Evolutionary conservation across 2,329 filamentous ascomycete species (phyloP), one percentile per base, ranked within the genome.

Genomic region (Pseudonectria foliicola): DNA sequence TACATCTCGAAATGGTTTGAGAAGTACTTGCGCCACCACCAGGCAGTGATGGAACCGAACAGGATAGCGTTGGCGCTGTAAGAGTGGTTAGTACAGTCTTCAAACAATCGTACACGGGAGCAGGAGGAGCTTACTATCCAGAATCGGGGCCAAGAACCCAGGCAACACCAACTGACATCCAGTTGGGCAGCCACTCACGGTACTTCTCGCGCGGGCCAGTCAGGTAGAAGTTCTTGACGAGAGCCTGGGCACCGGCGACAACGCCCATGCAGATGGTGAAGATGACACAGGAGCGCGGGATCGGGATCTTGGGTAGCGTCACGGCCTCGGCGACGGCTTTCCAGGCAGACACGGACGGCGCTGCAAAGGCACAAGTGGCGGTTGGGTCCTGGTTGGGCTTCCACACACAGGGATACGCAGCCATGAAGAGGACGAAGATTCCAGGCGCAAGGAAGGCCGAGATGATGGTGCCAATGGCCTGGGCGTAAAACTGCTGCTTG

Each of bases 351-450:
- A 82, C 78, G 3, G 76, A 80, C 4, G 80, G 80, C 2, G 74
- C 75, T 7, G 56, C 50, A 61, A 84, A 85, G 23, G 72, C 60
- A 53, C 80, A 84, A 10, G 42, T 10, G 7, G 39, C 38, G 4
- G 37, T 31, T 1, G 47, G 48, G 1, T 63, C 61, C 5, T 66
- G 59, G 14, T 70, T 64, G 39, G 51, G 44, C 7, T 71, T 62
- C 52, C 76, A 69, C 45, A 84, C 79, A 53, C 80, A 84, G 1
- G 79, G 80, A 55, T 85, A 84, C 1, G 80, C 80, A 5, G 71
- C 68, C 42, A 75, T 70, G 63, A 83, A 83, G 29, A 83, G 70
- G 24, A 82, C 71, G 51, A 82, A 84, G 46, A 84, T 70, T 8
- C 74, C 77, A 1, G 78, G 78, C 0, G 79, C 76, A 10, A 84